Evolutionary conservation across 1,139 yeast species (phyloP).

Genomic region (Yarrowia galli): DNA sequence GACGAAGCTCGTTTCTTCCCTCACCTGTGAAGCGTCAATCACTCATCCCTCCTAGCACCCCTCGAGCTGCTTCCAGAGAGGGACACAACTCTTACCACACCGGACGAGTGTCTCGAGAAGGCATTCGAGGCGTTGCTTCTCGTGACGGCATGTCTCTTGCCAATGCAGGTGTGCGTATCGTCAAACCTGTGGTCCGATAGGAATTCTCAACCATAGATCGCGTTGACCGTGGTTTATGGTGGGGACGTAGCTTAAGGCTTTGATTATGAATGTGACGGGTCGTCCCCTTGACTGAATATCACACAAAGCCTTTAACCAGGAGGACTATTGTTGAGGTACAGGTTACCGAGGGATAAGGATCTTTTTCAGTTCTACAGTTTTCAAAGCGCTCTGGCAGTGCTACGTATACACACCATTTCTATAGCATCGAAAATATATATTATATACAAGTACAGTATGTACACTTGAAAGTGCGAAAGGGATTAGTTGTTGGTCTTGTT

Average conservation of each 20-base stretch:
- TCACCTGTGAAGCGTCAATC: constrained; percentile 30
- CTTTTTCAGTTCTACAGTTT: constrained; percentile 27
- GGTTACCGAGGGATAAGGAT: constrained; percentile 12
- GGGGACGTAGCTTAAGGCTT: constrained; percentile 36
- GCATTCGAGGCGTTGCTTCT: constrained; percentile 18
- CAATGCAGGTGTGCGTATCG: constrained; percentile 30
- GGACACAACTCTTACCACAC: constrained; percentile 13
- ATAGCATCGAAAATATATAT: constrained; percentile 32
- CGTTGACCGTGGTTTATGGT: constrained; percentile 35
- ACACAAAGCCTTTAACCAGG: constrained; percentile 18
- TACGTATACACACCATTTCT: constrained; percentile 33
- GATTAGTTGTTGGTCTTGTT: constrained; percentile 9
- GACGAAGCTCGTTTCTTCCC: constrained; percentile 16
- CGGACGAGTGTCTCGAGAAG: constrained; percentile 32
- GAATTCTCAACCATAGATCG: constrained; percentile 37
- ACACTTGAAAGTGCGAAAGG: neutral
- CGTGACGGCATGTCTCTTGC: constrained; percentile 34
- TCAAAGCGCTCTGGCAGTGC: constrained; percentile 36
- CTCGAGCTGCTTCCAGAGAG: constrained; percentile 17
- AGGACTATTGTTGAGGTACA: constrained; percentile 14
- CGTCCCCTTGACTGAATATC: constrained; percentile 14
- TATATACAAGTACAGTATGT: constrained; percentile 7
- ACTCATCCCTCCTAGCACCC: constrained; percentile 22
- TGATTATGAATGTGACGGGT: constrained; percentile 1
- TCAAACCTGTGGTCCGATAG: constrained; percentile 24